Evolutionary conservation across 352 stramenopile species (phyloP), one percentile per base, ranked within the genome.

Genomic region (Pythium oligandrum): DNA sequence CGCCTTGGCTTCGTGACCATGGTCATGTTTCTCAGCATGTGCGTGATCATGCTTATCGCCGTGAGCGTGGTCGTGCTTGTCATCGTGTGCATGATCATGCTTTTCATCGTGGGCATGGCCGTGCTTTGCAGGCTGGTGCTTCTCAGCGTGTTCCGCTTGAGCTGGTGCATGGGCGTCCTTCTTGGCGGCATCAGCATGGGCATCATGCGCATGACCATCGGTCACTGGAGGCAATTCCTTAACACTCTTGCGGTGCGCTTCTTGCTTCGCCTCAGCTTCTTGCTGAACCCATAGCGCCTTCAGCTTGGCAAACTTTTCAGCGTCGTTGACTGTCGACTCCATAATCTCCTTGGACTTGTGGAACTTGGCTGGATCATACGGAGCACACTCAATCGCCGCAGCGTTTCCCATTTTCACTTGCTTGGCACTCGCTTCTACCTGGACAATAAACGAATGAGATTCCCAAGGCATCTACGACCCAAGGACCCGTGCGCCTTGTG

Each of bases 281-380:
- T 45, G 17, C 6, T 80, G 56, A 6, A 57, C 64, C 78, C 78
- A 89, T 34, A 89, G 79, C 4, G 67, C 63, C 68, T 83, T 86
- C 39, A 89, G 70, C 59, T 87, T 79, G 54, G 71, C 51, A 36
- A 89, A 89, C 55, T 89, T 87, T 31, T 89, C 78, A 1, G 75
- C 65, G 38, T 89, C 78, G 45, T 89, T 70, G 3, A 53, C 63
- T 0, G 12, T n/a, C 3, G 73, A 83, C 34, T 83, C 78, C 75
- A 89, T 86, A 48, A 89, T 61, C 7, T 48, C 63, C 64, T 86
- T 86, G 32, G 78, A 86, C 64, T 89, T 45, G 40, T 78, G 66
- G 68, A 86, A 89, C 66, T 89, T 86, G 59, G 35, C 44, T 30
- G 78, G 55, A 42, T 89, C 73, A 55, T 83, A 89, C 49, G 64